Evolutionary conservation across 352 stramenopile genomes (phyloP).

Genomic region (Globisporangium recalcitrans): DNA sequence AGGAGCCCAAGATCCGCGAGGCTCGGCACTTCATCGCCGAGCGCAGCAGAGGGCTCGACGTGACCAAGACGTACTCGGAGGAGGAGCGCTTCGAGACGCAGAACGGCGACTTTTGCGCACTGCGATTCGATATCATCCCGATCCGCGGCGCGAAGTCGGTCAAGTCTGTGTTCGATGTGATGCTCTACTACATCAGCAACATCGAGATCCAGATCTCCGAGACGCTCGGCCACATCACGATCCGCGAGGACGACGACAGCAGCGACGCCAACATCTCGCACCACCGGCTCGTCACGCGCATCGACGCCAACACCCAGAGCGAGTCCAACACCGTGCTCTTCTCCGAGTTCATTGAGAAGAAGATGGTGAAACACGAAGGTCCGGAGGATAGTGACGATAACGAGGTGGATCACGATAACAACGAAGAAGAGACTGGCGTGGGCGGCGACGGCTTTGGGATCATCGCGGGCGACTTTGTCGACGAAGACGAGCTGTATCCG

Average conservation of each 20-base stretch:
- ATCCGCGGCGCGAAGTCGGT: slow-evolving; percentile 30
- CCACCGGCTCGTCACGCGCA: slow-evolving; percentile 36
- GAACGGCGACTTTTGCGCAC: slow-evolving; percentile 37
- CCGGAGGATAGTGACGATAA: background rate
- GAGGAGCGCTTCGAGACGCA: slow-evolving; percentile 40
- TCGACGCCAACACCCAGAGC: slow-evolving; percentile 25
- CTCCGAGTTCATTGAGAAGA: slow-evolving; percentile 18
- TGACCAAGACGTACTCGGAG: slow-evolving; percentile 30
- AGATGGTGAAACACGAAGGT: background rate
- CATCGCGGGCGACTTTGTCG: slow-evolving; percentile 16
- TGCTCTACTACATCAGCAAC: slow-evolving; percentile 41
- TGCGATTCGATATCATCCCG: slow-evolving; percentile 46
- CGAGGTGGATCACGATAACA: background rate
- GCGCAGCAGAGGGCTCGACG: slow-evolving; percentile 33
- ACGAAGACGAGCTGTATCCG: slow-evolving; percentile 22
- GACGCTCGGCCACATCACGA: slow-evolving; percentile 43
- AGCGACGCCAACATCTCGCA: slow-evolving; percentile 36
- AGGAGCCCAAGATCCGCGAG: slow-evolving; percentile 21
- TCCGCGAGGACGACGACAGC: slow-evolving; percentile 50
- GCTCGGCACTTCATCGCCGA: slow-evolving; percentile 33
- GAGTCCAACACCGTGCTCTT: slow-evolving; percentile 41
- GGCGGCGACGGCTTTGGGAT: slow-evolving; percentile 20
- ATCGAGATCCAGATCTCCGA: slow-evolving; percentile 59
- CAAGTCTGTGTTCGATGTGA: slow-evolving; percentile 39
- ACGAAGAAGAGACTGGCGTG: slow-evolving; percentile 14